Evolutionary conservation across 306 rosid species (phyloP).

Genomic region (Arachis stenosperma): DNA sequence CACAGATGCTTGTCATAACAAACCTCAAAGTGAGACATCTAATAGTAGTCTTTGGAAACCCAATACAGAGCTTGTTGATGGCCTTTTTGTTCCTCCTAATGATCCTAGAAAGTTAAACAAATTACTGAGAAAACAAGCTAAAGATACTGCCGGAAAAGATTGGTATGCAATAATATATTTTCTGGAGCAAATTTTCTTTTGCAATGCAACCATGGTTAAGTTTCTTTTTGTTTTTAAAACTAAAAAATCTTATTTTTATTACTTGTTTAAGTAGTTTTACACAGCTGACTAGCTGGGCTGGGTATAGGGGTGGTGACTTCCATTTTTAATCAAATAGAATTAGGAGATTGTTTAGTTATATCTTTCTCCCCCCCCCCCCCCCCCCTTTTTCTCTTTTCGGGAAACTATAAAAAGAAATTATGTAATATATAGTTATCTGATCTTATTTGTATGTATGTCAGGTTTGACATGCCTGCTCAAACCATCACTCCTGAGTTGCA

Average conservation of each 20-base stretch:
- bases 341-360: not conserved
- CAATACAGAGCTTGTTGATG: slow-evolving; percentile 70
- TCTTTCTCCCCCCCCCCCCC: not conserved
- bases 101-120: slow-evolving; percentile 68
- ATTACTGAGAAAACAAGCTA: slow-evolving; percentile 62
- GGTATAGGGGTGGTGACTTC: not conserved
- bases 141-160: slow-evolving; percentile 69
- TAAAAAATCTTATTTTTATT: no score
- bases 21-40: slow-evolving; percentile 44
- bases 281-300: not conserved
- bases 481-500: slow-evolving; percentile 79
- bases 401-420: not conserved
- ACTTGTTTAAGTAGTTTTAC: not conserved
- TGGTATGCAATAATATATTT: slow-evolving; percentile 53
- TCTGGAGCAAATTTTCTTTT: not conserved
- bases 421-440: not conserved
- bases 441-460: slow-evolving; percentile 37
- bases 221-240: not conserved
- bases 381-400: not conserved
- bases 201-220: slow-evolving; percentile 1
- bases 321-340: not conserved
- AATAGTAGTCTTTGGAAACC: slow-evolving; percentile 61
- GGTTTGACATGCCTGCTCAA: slow-evolving; percentile 90
- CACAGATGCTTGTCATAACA: slow-evolving; percentile 29
- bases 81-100: slow-evolving; percentile 77